phyloP scores from a whole-genome alignment of 768 basidiomycete species.

The Naganishia vaughanmartiniae region DNA sequence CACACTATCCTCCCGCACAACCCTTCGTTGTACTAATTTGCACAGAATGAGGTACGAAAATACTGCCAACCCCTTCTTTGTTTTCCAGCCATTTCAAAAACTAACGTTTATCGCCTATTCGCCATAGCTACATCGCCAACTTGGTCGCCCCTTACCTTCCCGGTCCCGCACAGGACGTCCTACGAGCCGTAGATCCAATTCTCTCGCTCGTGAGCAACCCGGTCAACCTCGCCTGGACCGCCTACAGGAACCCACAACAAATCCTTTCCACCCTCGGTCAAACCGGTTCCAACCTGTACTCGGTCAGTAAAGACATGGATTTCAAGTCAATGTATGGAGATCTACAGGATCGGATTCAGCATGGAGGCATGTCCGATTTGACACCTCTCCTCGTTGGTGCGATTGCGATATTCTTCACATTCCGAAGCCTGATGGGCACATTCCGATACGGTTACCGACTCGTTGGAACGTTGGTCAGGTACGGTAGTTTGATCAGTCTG shows the following conservation, averaged over 20 bases:
- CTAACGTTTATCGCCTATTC: too few relatives aligned
- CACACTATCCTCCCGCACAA: background rate
- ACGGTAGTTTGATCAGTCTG: constrained; percentile 21
- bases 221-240: constrained; percentile 23
- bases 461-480: constrained; percentile 22
- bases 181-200: constrained; percentile 25
- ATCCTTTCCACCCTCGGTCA: constrained; percentile 26
- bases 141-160: constrained; percentile 27
- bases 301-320: constrained; percentile 18
- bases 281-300: constrained; percentile 23
- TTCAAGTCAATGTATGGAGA: constrained; percentile 17
- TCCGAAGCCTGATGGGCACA: constrained; percentile 23
- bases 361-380: background rate
- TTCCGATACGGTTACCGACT: constrained; percentile 12
- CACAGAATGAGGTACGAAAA: constrained; percentile 3
- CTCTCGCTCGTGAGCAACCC: constrained; percentile 28
- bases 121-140: constrained; percentile 17
- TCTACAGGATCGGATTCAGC: background rate
- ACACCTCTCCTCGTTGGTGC: constrained; percentile 20
- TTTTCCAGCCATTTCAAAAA: background rate
- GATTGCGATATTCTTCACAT: constrained; percentile 21
- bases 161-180: constrained; percentile 20
- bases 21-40: background rate
- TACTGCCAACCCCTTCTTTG: background rate
- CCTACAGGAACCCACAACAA: constrained; percentile 27